Evolutionary conservation across 768 basidiomycete species (phyloP).

Genomic region (Gelatoporia subvermispora): DNA sequence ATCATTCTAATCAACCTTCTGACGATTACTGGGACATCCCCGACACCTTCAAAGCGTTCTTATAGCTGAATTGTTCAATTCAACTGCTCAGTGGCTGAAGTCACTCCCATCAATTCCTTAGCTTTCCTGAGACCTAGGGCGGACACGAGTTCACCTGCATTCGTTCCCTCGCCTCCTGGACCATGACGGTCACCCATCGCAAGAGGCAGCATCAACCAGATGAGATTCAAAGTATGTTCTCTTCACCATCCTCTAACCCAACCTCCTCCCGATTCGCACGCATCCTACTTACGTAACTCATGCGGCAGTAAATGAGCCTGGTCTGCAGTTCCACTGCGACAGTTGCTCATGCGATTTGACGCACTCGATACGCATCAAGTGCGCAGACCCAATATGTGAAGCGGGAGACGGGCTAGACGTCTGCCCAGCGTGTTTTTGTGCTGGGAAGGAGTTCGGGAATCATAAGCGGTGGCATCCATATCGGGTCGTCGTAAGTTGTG

Average conservation of each 20-base stretch:
- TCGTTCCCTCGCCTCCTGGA: too few relatives aligned
- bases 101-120: too few relatives aligned
- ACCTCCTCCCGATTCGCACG: conserved; percentile 21
- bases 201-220: conserved; percentile 28
- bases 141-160: too few relatives aligned
- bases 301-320: conserved; percentile 74
- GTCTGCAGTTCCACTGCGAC: conserved; percentile 81
- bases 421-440: conserved; percentile 89
- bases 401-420: conserved; percentile 83
- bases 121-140: too few relatives aligned
- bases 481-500: conserved; percentile 70
- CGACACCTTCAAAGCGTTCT: too few relatives aligned
- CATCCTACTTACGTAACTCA: conserved; percentile 20
- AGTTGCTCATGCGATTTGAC: conserved; percentile 84
- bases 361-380: conserved; percentile 95
- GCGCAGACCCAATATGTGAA: conserved; percentile 76
- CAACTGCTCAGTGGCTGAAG: too few relatives aligned
- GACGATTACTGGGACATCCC: too few relatives aligned
- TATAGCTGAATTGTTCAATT: too few relatives aligned
- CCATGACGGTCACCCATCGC: conserved; percentile 29
- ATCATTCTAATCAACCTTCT: too few relatives aligned
- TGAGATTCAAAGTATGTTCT: conserved; percentile 26
- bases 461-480: conserved; percentile 89
- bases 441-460: conserved; percentile 81
- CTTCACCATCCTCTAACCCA: conserved; percentile 8